These are phyloP conservation scores for Jackrogersella minutella DNA, from an alignment of 495 filamentous ascomycete species.

Conservation along the genomic window DNA sequence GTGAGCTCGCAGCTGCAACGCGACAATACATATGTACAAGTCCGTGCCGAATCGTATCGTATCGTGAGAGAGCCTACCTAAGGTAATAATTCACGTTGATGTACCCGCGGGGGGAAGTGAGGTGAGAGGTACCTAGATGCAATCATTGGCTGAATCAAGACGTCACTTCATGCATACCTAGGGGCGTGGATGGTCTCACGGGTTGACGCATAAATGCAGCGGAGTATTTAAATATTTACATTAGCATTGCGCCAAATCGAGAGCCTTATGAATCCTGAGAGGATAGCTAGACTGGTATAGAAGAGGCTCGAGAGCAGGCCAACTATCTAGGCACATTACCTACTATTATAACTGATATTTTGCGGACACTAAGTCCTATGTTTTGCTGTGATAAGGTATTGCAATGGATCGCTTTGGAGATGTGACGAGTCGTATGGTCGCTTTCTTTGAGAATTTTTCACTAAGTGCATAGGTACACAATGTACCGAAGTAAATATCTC, in stretches of 20 bases:
- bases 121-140: neutral
- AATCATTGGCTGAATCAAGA: constrained; percentile 14
- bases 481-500: too few relatives aligned
- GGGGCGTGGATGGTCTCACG: neutral
- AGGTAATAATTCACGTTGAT: constrained; percentile 7
- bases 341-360: neutral
- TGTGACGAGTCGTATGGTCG: neutral
- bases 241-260: too few relatives aligned
- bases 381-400: neutral
- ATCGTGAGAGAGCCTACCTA: constrained; percentile 1
- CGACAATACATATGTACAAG: constrained; percentile 10
- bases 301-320: constrained; percentile 2
- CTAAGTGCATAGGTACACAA: too few relatives aligned
- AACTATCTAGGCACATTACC: neutral
- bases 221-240: constrained; percentile 19
- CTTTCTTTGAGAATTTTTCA: neutral
- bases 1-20: constrained; percentile 17
- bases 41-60: constrained; percentile 15
- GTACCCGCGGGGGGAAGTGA: constrained; percentile 16
- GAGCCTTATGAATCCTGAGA: constrained; percentile 2
- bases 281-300: too few relatives aligned
- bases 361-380: too few relatives aligned
- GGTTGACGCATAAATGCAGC: constrained; percentile 24
- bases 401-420: neutral
- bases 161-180: constrained; percentile 17